A percentile compares a stretch with the other conserved stretches of the same genome.
These are phyloP conservation scores for Salix exigua DNA, from an alignment of 345 rosid species.

Conservation along the genomic window DNA sequence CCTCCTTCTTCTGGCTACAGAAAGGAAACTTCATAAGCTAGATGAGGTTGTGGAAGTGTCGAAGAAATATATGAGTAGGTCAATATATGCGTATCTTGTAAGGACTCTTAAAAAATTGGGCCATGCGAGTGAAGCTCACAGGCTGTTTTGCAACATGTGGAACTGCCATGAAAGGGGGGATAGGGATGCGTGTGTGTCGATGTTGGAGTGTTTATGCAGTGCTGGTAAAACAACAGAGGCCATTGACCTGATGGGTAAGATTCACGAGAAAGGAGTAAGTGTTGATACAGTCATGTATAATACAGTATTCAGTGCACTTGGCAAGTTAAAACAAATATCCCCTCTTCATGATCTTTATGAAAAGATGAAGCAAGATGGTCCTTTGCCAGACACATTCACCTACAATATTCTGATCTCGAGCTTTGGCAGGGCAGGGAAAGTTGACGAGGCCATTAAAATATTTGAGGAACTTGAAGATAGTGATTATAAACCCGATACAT, in stretches of 20 bases:
- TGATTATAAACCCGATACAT: slow-evolving; percentile 60
- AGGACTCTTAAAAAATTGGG: slow-evolving; percentile 69
- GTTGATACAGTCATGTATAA: slow-evolving; percentile 75
- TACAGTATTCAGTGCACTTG: slow-evolving; percentile 59
- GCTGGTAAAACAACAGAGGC: slow-evolving; percentile 82
- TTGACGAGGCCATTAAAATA: slow-evolving; percentile 55
- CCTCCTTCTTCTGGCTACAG: slow-evolving; percentile 12
- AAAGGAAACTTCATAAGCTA: slow-evolving; percentile 17
- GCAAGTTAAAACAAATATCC: slow-evolving; percentile 63
- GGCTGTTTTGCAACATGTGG: slow-evolving; percentile 72
- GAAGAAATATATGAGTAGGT: slow-evolving; percentile 59
- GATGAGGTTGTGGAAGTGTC: slow-evolving; percentile 45
- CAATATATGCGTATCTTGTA: slow-evolving; percentile 73
- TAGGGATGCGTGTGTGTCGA: slow-evolving; percentile 56
- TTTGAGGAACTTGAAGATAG: slow-evolving; percentile 86
- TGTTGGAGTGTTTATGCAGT: slow-evolving; percentile 72
- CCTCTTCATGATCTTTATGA: slow-evolving; percentile 71
- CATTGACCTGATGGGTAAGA: slow-evolving; percentile 66
- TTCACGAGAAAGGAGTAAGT: slow-evolving; percentile 67
- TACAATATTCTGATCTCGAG: slow-evolving; percentile 80
- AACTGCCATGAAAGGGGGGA: slow-evolving; percentile 72
- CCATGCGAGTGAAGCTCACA: slow-evolving; percentile 76
- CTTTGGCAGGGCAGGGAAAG: slow-evolving; percentile 72
- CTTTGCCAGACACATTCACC: slow-evolving; percentile 66
- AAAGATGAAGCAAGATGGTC: slow-evolving; percentile 71